phyloP scores from a whole-genome alignment of 345 rosid genomes.

The Populus tremula region DNA sequence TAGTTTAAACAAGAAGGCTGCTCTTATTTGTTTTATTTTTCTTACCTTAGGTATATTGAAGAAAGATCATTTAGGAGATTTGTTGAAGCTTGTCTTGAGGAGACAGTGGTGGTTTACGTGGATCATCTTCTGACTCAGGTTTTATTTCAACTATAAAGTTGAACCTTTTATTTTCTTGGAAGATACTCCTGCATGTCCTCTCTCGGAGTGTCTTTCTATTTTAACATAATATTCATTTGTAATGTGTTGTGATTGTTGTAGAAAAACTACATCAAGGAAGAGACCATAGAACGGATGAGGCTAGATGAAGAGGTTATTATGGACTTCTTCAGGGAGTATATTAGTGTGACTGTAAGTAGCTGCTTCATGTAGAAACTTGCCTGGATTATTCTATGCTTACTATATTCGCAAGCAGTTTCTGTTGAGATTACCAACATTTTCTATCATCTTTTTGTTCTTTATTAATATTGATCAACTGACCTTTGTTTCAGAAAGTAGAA shows the following conservation, averaged over 20 bases:
- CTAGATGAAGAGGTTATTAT: constrained; percentile 92
- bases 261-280: constrained; percentile 93
- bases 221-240: constrained; percentile 1
- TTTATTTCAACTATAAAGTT: constrained; percentile 2
- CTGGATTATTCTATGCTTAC: not conserved
- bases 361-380: not conserved
- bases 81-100: constrained; percentile 95
- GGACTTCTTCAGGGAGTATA: constrained; percentile 95
- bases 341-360: constrained; percentile 74
- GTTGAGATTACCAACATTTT: not conserved
- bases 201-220: not conserved
- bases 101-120: constrained; percentile 75
- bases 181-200: constrained; percentile 7
- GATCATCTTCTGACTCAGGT: constrained; percentile 95
- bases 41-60: constrained; percentile 72
- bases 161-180: not conserved
- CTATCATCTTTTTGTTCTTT: not conserved
- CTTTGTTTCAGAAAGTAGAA: constrained; percentile 75
- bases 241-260: constrained; percentile 29
- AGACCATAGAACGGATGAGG: constrained; percentile 93
- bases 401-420: not conserved
- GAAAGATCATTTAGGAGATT: constrained; percentile 95
- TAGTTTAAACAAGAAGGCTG: not conserved
- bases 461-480: not conserved
- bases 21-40: constrained; percentile 9